phyloP scores from a whole-genome alignment of 257 asterid genomes.

The Nicotiana otophora region DNA sequence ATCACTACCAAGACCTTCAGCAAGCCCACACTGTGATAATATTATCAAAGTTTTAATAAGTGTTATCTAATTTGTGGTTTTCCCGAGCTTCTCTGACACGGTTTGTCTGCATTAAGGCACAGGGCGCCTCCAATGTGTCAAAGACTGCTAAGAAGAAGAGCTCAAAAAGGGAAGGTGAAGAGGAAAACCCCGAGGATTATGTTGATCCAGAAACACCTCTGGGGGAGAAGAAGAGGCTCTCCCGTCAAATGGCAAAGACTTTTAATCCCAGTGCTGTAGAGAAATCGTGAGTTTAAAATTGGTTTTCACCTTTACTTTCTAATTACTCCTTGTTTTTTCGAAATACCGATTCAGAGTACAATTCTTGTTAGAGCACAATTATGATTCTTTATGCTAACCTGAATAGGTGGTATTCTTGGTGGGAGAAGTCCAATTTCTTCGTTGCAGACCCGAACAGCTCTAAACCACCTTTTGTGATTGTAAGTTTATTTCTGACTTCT shows the following conservation, averaged over 20 bases:
- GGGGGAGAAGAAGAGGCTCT: conserved; percentile 76
- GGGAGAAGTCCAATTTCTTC: conserved; percentile 85
- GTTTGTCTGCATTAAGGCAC: conserved; percentile 42
- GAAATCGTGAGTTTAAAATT: conserved; percentile 51
- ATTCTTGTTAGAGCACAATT: background rate
- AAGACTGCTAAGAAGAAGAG: conserved; percentile 71
- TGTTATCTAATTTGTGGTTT: background rate
- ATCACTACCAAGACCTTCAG: background rate
- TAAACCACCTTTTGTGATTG: conserved; percentile 78
- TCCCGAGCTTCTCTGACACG: background rate
- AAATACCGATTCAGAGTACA: background rate
- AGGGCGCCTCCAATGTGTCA: conserved; percentile 43
- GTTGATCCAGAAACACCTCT: conserved; percentile 69
- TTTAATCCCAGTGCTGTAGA: conserved; percentile 78
- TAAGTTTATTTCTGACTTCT: conserved; percentile 41
- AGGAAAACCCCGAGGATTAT: conserved; percentile 70
- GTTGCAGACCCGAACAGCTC: conserved; percentile 79
- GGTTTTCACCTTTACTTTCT: background rate
- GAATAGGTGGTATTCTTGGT: conserved; percentile 94
- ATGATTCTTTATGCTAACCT: background rate
- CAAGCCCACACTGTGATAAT: background rate
- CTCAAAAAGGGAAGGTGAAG: conserved; percentile 54
- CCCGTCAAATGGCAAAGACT: conserved; percentile 79
- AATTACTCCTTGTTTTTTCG: background rate
- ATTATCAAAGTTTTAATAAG: background rate